These are phyloP conservation scores for Scenedesmus sp. DNA, from an alignment of 163 green algal genomes.

Conservation along the genomic window DNA sequence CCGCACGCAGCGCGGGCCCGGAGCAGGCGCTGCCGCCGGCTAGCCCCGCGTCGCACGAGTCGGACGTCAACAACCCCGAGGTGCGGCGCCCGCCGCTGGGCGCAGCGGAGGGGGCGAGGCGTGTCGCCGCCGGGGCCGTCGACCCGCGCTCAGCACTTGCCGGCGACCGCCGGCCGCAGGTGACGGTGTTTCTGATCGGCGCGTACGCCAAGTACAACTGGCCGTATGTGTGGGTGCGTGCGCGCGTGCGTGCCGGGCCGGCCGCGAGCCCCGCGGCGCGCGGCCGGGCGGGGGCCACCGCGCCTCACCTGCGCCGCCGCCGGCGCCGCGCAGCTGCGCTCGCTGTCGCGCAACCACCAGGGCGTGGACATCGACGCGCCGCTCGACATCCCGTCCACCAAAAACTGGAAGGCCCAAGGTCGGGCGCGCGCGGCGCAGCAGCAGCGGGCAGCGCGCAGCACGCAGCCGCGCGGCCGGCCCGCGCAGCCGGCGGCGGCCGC, in stretches of 20 bases:
- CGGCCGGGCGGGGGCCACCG: no score
- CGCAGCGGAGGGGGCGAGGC: no score
- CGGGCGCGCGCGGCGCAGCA: background rate
- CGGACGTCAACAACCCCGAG: slow-evolving; percentile 65
- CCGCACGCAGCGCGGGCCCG: background rate
- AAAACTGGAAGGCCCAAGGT: slow-evolving; percentile 65
- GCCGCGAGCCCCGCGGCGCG: background rate
- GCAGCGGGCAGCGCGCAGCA: background rate
- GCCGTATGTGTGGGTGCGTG: slow-evolving; percentile 69
- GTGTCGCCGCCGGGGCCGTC: no score
- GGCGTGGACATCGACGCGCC: slow-evolving; percentile 65
- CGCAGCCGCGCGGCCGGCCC: background rate
- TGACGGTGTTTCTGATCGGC: slow-evolving; percentile 70
- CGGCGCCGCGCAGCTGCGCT: slow-evolving; percentile 55
- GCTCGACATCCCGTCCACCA: slow-evolving; percentile 61
- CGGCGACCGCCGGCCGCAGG: slow-evolving; percentile 35
- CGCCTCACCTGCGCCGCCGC: no score
- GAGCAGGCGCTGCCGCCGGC: slow-evolving; percentile 60
- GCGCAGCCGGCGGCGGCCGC: no score
- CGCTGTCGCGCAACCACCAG: slow-evolving; percentile 7
- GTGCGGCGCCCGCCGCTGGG: background rate
- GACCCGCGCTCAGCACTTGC: no score
- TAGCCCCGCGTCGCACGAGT: slow-evolving; percentile 61
- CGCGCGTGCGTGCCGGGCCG: background rate
- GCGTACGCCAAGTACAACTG: slow-evolving; percentile 75